Percentiles rank a stretch among this genome's conserved stretches.
Conservation (phyloP, 2,329 filamentous ascomycete genomes). For the Alternaria solani region DNA sequence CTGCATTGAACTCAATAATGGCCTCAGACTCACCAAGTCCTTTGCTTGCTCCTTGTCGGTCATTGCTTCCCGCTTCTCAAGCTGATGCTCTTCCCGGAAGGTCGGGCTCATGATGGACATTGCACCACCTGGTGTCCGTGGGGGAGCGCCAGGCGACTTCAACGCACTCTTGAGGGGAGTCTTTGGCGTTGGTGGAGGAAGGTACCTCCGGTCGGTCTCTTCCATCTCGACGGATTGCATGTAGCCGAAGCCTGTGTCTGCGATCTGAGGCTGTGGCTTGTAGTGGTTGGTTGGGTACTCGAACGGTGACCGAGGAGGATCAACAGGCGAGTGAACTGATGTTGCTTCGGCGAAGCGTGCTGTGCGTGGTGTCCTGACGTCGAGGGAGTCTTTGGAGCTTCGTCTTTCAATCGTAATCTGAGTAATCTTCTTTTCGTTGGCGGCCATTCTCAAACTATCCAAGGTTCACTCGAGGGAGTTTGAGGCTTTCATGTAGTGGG, state of each 20-base stretch:
- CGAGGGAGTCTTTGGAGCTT: slow-evolving; percentile 53
- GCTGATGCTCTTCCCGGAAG: slow-evolving; percentile 83
- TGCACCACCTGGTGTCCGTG: slow-evolving; percentile 59
- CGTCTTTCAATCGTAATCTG: slow-evolving; percentile 54
- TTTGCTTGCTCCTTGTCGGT: slow-evolving; percentile 88
- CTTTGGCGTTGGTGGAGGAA: slow-evolving; percentile 69
- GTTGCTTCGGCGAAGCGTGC: slow-evolving; percentile 85
- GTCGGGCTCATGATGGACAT: slow-evolving; percentile 86
- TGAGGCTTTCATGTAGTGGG: slow-evolving; percentile 46
- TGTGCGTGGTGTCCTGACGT: slow-evolving; percentile 72
- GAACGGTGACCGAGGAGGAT: slow-evolving; percentile 57
- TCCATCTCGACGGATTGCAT: slow-evolving; percentile 68
- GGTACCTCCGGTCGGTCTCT: slow-evolving; percentile 56
- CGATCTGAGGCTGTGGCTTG: slow-evolving; percentile 73
- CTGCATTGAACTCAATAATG: neutral
- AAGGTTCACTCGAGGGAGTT: slow-evolving; percentile 40
- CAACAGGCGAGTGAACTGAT: slow-evolving; percentile 78
- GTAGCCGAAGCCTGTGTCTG: slow-evolving; percentile 93
- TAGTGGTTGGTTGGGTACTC: slow-evolving; percentile 66
- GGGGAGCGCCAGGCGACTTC: slow-evolving; percentile 84
- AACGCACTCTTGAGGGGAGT: slow-evolving; percentile 90
- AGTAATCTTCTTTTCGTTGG: slow-evolving; percentile 55
- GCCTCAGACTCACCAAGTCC: slow-evolving; percentile 76
- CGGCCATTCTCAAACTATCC: slow-evolving; percentile 55
- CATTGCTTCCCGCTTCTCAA: slow-evolving; percentile 82